These are phyloP conservation scores for Podospora sp. DNA, from an alignment of 495 filamentous ascomycete genomes.

Conservation along the genomic window DNA sequence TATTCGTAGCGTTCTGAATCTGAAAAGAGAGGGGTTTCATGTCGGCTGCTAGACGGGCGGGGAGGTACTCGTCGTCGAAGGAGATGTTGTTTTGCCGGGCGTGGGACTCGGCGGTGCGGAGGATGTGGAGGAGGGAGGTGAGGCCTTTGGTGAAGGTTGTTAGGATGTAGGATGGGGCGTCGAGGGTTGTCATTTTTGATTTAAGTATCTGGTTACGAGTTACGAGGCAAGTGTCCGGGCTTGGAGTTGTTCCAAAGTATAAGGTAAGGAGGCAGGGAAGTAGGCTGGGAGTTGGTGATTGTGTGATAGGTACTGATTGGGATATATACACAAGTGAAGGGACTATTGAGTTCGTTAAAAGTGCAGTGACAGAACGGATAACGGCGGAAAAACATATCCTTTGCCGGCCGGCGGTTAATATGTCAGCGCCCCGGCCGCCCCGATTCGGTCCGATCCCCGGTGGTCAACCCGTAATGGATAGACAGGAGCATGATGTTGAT, in stretches of 20 bases:
- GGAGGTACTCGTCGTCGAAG: constrained; percentile 27
- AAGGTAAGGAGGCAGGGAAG: too few species aligned
- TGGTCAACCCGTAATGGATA: too few species aligned
- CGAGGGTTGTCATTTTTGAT: constrained; percentile 21
- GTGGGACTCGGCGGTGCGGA: constrained; percentile 33
- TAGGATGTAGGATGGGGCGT: constrained; percentile 36
- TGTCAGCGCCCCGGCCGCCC: not conserved
- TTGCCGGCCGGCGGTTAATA: not conserved
- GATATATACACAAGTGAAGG: too few species aligned
- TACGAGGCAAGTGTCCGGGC: too few species aligned
- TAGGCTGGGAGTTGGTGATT: not conserved
- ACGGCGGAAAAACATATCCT: not conserved
- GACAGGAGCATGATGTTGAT: too few species aligned
- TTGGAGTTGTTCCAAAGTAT: too few species aligned
- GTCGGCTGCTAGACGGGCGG: constrained; percentile 42
- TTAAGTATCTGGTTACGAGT: not conserved
- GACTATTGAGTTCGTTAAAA: too few species aligned
- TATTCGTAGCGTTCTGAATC: constrained; percentile 40
- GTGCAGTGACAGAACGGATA: too few species aligned
- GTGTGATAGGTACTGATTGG: not conserved
- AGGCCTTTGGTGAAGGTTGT: constrained; percentile 34
- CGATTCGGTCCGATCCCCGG: too few species aligned
- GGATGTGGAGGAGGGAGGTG: constrained; percentile 30
- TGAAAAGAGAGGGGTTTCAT: constrained; percentile 55
- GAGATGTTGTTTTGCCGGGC: constrained; percentile 25